Percentiles rank a stretch among this genome's conserved stretches.
Evolutionary conservation across 305 asterid species (phyloP).

Genomic region (Galium porrigens): DNA sequence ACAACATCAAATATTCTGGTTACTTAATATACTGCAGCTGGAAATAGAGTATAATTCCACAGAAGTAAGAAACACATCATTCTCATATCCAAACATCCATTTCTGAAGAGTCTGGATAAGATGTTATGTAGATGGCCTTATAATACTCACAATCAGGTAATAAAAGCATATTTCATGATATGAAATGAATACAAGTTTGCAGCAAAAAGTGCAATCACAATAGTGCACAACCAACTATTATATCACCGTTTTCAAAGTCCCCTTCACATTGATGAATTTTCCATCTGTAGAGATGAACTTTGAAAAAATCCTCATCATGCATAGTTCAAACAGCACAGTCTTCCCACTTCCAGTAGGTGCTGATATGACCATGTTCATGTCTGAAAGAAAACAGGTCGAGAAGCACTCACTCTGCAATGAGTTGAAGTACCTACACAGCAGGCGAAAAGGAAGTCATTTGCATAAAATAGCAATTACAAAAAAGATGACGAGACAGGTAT

Average conservation of each 20-base stretch:
- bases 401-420: slow-evolving; percentile 77
- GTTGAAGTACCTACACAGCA: slow-evolving; percentile 50
- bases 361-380: slow-evolving; percentile 85
- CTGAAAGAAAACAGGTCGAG: slow-evolving; percentile 69
- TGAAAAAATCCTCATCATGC: slow-evolving; percentile 88
- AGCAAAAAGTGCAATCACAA: not conserved
- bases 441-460: slow-evolving; percentile 11
- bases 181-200: not conserved
- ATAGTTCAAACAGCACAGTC: slow-evolving; percentile 84
- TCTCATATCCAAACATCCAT: not conserved
- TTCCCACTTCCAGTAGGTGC: slow-evolving; percentile 99
- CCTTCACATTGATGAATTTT: slow-evolving; percentile 46
- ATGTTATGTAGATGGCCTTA: not conserved
- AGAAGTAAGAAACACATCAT: not conserved
- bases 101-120: not conserved
- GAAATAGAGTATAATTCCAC: not conserved
- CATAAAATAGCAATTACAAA: slow-evolving; percentile 1
- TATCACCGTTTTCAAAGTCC: slow-evolving; percentile 70
- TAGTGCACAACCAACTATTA: not conserved
- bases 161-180: not conserved
- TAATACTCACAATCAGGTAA: not conserved
- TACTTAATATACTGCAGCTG: not conserved
- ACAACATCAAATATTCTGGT: not conserved
- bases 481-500: not conserved
- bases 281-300: slow-evolving; percentile 44